Percentiles rank a stretch among this genome's conserved stretches.
Conservation (phyloP, 257 asterid genomes). For the Fraxinus anomala region DNA sequence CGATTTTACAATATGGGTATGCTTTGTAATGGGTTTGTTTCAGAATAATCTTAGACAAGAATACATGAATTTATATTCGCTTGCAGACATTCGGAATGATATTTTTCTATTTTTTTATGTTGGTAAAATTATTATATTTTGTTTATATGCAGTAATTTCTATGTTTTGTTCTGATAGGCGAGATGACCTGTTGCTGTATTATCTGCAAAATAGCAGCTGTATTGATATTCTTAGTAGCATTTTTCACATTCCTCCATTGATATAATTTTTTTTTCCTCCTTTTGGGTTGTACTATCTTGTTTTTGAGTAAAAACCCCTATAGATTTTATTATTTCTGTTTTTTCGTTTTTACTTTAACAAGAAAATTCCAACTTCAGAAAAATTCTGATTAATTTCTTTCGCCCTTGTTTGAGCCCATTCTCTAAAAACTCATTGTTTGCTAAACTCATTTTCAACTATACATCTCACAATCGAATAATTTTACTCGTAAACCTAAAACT, state of each 20-base stretch:
- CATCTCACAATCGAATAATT: too few relatives aligned
- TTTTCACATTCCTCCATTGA: background rate
- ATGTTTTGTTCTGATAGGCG: background rate
- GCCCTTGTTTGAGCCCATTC: too few relatives aligned
- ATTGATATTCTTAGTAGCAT: background rate
- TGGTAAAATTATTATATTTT: background rate
- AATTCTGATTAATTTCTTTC: background rate
- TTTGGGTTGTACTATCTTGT: background rate
- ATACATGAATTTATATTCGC: background rate
- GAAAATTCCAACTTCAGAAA: background rate
- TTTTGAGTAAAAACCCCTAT: background rate
- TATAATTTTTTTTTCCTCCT: background rate
- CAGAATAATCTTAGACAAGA: conserved; percentile 12
- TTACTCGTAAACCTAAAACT: too few relatives aligned
- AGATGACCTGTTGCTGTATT: background rate
- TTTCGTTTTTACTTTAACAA: too few relatives aligned
- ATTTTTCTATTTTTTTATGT: background rate
- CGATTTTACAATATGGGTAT: background rate
- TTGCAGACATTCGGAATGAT: background rate
- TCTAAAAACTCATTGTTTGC: too few relatives aligned
- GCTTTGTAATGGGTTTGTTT: conserved; percentile 29
- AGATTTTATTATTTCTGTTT: too few relatives aligned
- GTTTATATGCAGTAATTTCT: background rate
- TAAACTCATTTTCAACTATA: too few relatives aligned
- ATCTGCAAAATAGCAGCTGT: background rate